phyloP scores from a whole-genome alignment of 2,329 filamentous ascomycete species.

The Fusarium chlamydosporum region DNA sequence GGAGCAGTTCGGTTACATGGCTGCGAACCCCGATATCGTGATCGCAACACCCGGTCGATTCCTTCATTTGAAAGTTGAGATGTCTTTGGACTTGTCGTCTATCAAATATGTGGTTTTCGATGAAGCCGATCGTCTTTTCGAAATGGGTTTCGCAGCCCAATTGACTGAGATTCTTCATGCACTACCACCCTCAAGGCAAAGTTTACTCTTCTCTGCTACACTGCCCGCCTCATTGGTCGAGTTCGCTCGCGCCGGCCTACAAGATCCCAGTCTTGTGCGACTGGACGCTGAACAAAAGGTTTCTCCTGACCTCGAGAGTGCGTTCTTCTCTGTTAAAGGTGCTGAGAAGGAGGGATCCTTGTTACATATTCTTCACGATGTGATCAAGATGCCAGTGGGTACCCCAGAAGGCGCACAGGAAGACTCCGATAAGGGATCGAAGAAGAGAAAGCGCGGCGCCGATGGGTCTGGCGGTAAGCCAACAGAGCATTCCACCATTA shows the following conservation, averaged over 20 bases:
- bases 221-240: conserved; percentile 94
- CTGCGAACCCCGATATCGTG: conserved; percentile 94
- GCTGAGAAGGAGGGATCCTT: conserved; percentile 94
- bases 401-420: conserved; percentile 68
- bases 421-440: conserved; percentile 63
- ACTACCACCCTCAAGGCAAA: conserved; percentile 86
- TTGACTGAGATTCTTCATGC: conserved; percentile 93
- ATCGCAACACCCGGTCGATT: conserved; percentile 98
- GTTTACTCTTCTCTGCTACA: conserved; percentile 94
- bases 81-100: conserved; percentile 90
- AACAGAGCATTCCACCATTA: conserved; percentile 91
- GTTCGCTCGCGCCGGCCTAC: conserved; percentile 91
- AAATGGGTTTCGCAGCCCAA: conserved; percentile 98
- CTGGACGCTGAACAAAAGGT: conserved; percentile 96
- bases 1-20: conserved; percentile 94
- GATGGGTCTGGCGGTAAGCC: conserved; percentile 73
- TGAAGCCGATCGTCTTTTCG: conserved; percentile 95
- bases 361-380: conserved; percentile 87
- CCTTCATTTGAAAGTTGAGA: conserved; percentile 96
- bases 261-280: conserved; percentile 91
- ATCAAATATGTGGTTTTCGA: conserved; percentile 97
- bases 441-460: conserved; percentile 79
- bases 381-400: conserved; percentile 89
- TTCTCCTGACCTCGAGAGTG: conserved; percentile 94
- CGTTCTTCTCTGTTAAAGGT: conserved; percentile 93